Conservation (phyloP, 2,329 filamentous ascomycete species). For the Magnaporthiopsis rhizophila region DNA sequence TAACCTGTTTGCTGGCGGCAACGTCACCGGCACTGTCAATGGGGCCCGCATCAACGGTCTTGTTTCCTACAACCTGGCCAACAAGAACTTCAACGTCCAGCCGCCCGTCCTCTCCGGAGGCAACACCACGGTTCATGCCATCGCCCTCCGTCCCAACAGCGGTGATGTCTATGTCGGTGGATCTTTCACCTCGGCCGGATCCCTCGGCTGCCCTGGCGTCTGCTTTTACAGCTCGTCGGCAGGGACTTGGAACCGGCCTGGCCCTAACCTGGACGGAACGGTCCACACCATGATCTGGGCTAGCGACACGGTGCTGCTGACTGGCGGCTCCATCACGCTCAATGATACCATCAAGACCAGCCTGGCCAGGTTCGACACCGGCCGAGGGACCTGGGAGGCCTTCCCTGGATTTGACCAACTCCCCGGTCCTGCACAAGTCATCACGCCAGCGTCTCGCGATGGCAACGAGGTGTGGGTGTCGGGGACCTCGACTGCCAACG, state of each 20-base stretch:
- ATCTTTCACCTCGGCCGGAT: conserved; percentile 73
- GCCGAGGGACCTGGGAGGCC: conserved; percentile 55
- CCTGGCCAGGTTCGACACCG: conserved; percentile 66
- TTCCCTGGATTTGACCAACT: conserved; percentile 55
- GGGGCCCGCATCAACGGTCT: conserved; percentile 61
- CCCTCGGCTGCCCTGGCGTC: conserved; percentile 71
- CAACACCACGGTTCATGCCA: conserved; percentile 65
- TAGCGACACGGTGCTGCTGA: conserved; percentile 61
- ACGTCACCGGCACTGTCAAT: conserved; percentile 62
- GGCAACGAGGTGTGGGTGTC: conserved; percentile 73
- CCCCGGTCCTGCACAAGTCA: conserved; percentile 70
- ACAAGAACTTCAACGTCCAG: conserved; percentile 57
- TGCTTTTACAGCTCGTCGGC: conserved; percentile 68
- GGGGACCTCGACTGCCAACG: conserved; percentile 56
- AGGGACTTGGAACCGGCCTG: conserved; percentile 74
- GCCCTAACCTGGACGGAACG: conserved; percentile 60
- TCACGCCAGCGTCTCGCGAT: conserved; percentile 66
- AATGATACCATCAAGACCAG: conserved; percentile 53
- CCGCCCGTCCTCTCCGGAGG: conserved; percentile 67
- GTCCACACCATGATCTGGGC: conserved; percentile 72
- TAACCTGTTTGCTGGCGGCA: conserved; percentile 75
- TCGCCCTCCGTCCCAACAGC: conserved; percentile 62
- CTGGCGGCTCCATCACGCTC: conserved; percentile 67
- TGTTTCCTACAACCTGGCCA: conserved; percentile 68
- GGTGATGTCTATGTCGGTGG: conserved; percentile 80